Conservation (phyloP, 2,329 filamentous ascomycete genomes). For the Fusarium sp. region DNA sequence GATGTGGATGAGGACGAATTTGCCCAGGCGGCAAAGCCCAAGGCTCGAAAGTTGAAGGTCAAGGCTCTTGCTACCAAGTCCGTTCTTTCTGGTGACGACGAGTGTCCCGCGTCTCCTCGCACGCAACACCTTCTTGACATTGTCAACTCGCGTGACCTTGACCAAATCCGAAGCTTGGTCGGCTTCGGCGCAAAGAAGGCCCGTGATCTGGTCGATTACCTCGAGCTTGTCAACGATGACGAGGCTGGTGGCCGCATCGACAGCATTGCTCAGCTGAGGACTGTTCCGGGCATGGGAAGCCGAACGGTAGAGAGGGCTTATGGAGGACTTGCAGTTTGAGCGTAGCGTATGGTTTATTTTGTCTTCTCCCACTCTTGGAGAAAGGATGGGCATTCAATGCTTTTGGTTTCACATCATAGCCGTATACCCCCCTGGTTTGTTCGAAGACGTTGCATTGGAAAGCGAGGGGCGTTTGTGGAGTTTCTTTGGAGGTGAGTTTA, state of each 20-base stretch:
- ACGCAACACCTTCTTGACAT: constrained; percentile 75
- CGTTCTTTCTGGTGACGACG: constrained; percentile 55
- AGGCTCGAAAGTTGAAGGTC: constrained; percentile 50
- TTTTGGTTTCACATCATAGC: constrained; percentile 43
- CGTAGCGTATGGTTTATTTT: constrained; percentile 9
- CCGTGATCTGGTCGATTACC: constrained; percentile 67
- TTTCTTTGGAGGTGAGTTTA: constrained; percentile 25
- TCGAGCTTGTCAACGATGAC: constrained; percentile 60
- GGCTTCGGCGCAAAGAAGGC: constrained; percentile 82
- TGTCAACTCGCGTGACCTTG: constrained; percentile 78
- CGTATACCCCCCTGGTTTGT: constrained; percentile 41
- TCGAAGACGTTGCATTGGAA: constrained; percentile 39
- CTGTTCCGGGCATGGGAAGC: constrained; percentile 69
- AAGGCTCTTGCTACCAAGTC: constrained; percentile 45
- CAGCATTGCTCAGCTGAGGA: constrained; percentile 64
- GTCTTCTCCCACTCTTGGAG: not conserved
- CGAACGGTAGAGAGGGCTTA: constrained; percentile 69
- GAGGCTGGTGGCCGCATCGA: constrained; percentile 58
- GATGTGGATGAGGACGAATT: constrained; percentile 57
- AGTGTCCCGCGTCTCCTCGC: constrained; percentile 63
- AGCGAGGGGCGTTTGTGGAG: constrained; percentile 39
- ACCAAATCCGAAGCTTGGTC: constrained; percentile 73
- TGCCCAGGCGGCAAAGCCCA: constrained; percentile 47
- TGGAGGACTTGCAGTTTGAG: constrained; percentile 57
- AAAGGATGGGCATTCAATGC: constrained; percentile 35